phyloP scores from a whole-genome alignment of 495 filamentous ascomycete species.

The Penicillium subrubescens region DNA sequence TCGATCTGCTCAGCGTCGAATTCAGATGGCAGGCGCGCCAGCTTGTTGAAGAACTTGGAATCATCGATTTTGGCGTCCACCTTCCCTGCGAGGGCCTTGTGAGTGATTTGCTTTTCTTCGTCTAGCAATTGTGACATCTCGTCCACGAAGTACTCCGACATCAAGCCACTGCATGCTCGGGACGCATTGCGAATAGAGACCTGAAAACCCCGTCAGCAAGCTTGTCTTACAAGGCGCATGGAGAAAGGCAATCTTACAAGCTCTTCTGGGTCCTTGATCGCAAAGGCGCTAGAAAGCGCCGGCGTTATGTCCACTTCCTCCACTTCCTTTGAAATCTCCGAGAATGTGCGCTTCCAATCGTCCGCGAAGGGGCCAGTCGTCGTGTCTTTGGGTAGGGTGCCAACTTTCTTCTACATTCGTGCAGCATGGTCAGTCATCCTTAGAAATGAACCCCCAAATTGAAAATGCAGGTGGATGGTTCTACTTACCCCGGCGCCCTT shows the following conservation, averaged over 20 bases:
- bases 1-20: slow-evolving; percentile 92
- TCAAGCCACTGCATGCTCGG: slow-evolving; percentile 85
- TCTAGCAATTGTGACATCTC: slow-evolving; percentile 96
- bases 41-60: slow-evolving; percentile 84
- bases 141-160: slow-evolving; percentile 93
- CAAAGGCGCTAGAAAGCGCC: slow-evolving; percentile 81
- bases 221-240: background rate
- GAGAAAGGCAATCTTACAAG: slow-evolving; percentile 52
- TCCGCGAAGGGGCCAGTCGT: slow-evolving; percentile 89
- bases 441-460: background rate
- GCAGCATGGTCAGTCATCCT: background rate
- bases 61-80: slow-evolving; percentile 91
- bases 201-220: slow-evolving; percentile 32
- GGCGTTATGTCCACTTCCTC: slow-evolving; percentile 86
- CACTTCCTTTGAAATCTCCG: slow-evolving; percentile 73
- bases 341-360: slow-evolving; percentile 87
- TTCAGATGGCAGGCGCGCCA: slow-evolving; percentile 77
- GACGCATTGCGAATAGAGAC: slow-evolving; percentile 92
- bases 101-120: slow-evolving; percentile 93
- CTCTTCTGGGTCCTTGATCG: slow-evolving; percentile 96
- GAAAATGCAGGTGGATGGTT: background rate
- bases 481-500: slow-evolving; percentile 80
- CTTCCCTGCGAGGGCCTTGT: slow-evolving; percentile 78
- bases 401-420: slow-evolving; percentile 74
- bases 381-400: slow-evolving; percentile 78